phyloP scores from a whole-genome alignment of 352 stramenopile species.

The Globisporangium acanthophoron region DNA sequence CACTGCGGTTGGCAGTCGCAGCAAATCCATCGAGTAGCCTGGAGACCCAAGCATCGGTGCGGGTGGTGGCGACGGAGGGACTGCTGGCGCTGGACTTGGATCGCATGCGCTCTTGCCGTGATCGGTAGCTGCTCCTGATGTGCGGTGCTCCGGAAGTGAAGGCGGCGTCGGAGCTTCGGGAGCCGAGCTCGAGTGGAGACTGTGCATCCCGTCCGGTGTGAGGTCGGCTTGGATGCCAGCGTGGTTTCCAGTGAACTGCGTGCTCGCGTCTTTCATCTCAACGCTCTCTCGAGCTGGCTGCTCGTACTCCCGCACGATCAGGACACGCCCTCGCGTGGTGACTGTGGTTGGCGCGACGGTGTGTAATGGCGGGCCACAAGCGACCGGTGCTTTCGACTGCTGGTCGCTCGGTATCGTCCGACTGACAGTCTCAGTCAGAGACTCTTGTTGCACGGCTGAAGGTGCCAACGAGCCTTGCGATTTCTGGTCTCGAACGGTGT shows the following conservation, averaged over 20 bases:
- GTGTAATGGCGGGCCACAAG: no score
- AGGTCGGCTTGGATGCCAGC: slow-evolving; percentile 62
- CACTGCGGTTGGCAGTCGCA: slow-evolving; percentile 22
- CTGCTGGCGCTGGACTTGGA: not conserved
- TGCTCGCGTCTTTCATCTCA: slow-evolving; percentile 62
- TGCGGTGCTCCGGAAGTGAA: not conserved
- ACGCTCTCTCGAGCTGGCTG: slow-evolving; percentile 6
- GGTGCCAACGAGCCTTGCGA: not conserved
- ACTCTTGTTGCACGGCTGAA: not conserved
- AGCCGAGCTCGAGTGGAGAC: slow-evolving; percentile 3
- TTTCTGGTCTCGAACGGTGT: not conserved
- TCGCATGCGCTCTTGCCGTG: not conserved
- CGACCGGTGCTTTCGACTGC: not conserved
- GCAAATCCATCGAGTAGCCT: slow-evolving; percentile 30
- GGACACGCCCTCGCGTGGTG: slow-evolving; percentile 17
- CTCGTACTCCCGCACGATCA: slow-evolving; percentile 55
- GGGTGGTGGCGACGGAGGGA: not conserved
- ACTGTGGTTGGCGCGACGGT: not conserved
- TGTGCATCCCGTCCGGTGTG: slow-evolving; percentile 51
- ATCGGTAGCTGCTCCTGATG: not conserved
- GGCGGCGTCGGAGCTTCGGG: not conserved
- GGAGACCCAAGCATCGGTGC: slow-evolving; percentile 1
- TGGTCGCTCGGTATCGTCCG: not conserved
- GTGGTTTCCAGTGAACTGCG: slow-evolving; percentile 74
- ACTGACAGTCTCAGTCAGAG: not conserved